A percentile compares a stretch with the other conserved stretches of the same genome.
Conservation (phyloP, 208 protist genomes). For the Leishmania gerbilli region DNA sequence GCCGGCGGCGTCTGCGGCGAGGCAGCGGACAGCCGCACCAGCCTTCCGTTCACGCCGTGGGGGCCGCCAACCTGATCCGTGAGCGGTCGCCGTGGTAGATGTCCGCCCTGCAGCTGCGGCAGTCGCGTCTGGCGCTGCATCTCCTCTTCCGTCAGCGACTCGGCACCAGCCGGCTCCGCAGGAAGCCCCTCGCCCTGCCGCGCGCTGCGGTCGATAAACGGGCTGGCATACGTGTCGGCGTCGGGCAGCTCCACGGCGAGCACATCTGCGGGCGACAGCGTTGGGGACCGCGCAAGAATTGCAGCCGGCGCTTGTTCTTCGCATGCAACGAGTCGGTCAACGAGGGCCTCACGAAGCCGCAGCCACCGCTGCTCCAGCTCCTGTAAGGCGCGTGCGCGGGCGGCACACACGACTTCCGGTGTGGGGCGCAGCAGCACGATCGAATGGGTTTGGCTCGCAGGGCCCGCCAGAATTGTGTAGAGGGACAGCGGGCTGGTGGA, state of each 20-base stretch:
- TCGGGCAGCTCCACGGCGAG: conserved; percentile 36
- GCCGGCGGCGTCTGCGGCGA: background rate
- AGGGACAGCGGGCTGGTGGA: conserved; percentile 44
- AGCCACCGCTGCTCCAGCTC: conserved; percentile 52
- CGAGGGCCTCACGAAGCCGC: conserved; percentile 44
- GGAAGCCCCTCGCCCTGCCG: conserved; percentile 4
- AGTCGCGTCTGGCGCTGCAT: conserved; percentile 22
- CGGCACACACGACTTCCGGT: conserved; percentile 31
- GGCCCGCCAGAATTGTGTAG: conserved; percentile 46
- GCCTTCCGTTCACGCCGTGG: background rate
- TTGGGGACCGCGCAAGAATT: background rate
- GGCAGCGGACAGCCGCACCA: background rate
- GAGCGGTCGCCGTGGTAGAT: background rate
- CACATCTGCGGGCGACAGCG: background rate
- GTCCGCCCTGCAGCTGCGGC: conserved; percentile 26
- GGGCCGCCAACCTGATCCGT: background rate
- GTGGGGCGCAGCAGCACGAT: conserved; percentile 62
- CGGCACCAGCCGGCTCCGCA: conserved; percentile 5
- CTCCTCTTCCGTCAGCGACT: conserved; percentile 19
- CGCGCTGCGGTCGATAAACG: conserved; percentile 34
- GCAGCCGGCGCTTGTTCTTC: conserved; percentile 36
- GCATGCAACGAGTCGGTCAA: conserved; percentile 34
- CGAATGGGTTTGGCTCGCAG: conserved; percentile 48
- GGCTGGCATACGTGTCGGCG: conserved; percentile 35
- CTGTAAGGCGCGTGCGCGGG: conserved; percentile 39